A percentile compares a stretch with the other conserved stretches of the same genome.
Evolutionary conservation across 2,329 filamentous ascomycete species (phyloP).

Genomic region (Fusarium guadeloupense): DNA sequence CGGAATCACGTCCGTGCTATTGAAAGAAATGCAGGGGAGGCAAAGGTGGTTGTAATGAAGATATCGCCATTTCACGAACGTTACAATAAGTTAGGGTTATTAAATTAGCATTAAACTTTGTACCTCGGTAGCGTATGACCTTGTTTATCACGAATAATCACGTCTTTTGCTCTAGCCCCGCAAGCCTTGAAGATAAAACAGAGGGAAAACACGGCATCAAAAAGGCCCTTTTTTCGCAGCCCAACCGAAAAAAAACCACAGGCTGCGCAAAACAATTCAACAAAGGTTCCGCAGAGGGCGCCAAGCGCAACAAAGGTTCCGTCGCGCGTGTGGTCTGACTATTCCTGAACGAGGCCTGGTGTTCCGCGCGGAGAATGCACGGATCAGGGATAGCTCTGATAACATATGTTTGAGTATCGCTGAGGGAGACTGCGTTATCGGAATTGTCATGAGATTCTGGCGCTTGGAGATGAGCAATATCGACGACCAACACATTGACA

Average conservation of each 20-base stretch:
- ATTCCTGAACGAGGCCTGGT: neutral
- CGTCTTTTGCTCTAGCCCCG: neutral
- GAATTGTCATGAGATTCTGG: neutral
- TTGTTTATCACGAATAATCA: neutral
- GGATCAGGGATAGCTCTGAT: neutral
- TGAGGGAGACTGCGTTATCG: neutral
- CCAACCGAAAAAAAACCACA: neutral
- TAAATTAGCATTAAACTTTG: neutral
- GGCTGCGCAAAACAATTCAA: neutral
- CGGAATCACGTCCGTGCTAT: constrained; percentile 2
- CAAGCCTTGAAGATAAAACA: neutral
- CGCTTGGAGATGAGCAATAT: neutral
- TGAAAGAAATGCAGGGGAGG: constrained; percentile 15
- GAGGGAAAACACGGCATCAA: neutral
- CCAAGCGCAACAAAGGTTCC: constrained; percentile 37
- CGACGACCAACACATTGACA: neutral
- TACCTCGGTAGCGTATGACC: neutral
- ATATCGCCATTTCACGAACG: too few relatives aligned
- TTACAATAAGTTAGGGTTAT: neutral
- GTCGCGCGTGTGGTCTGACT: neutral
- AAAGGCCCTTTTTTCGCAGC: constrained; percentile 22
- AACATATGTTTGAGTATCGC: neutral
- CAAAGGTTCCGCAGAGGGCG: constrained; percentile 27
- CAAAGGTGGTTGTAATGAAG: too few relatives aligned
- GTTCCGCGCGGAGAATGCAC: constrained; percentile 7